Percentiles rank a stretch among this genome's conserved stretches.
phyloP scores from a whole-genome alignment of 75 land plant genomes.

The Adiantum capillusveneris region DNA sequence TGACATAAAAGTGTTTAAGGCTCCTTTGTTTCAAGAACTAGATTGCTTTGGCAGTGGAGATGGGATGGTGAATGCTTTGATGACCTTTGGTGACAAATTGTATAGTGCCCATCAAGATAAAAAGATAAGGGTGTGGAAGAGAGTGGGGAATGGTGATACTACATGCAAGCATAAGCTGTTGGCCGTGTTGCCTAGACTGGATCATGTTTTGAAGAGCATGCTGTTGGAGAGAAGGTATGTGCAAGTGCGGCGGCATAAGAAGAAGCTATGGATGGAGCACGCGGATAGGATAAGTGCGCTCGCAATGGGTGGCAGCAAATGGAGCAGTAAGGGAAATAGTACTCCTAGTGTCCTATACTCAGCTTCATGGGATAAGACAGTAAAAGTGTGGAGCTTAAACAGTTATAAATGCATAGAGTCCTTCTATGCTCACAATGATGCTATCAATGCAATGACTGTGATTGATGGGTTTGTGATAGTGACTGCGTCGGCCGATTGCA shows the following conservation, averaged over 20 bases:
- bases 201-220: no score
- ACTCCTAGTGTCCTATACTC: conserved; percentile 14
- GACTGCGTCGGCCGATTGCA: conserved; percentile 21
- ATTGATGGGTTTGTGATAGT: conserved; percentile 3
- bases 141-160: no score
- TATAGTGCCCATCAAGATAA: no score
- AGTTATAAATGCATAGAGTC: conserved; percentile 30
- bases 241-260: conserved; percentile 57
- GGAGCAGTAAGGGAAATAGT: no score
- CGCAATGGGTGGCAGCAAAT: conserved; percentile 19
- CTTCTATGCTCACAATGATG: conserved; percentile 27
- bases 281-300: conserved; percentile 68
- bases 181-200: no score
- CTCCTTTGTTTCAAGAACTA: no score
- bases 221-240: conserved; percentile 73
- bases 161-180: no score
- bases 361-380: conserved; percentile 28
- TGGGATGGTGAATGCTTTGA: no score
- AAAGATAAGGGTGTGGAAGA: no score
- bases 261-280: conserved; percentile 77
- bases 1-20: no score
- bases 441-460: conserved; percentile 22
- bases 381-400: conserved; percentile 26
- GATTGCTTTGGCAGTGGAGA: no score
- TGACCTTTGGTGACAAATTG: no score